Evolutionary conservation across 176 grass and related monocot species (phyloP).

Genomic region (Musa schizocarpa): DNA sequence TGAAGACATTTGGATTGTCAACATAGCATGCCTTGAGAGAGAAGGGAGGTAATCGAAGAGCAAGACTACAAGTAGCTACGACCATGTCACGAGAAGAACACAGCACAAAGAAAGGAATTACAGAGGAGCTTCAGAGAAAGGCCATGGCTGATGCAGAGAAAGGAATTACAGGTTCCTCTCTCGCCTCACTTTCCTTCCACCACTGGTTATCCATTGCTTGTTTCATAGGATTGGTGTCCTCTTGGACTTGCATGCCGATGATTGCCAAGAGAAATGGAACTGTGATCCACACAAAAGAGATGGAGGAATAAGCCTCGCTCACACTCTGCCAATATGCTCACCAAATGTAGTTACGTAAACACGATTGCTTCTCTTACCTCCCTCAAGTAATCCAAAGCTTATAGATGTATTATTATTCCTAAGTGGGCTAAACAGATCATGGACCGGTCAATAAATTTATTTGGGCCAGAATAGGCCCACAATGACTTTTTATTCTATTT

Average conservation of each 20-base stretch:
- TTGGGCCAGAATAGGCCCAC: no score
- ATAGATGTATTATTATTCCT: no score
- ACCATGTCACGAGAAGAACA: not conserved
- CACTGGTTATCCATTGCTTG: conserved; percentile 3
- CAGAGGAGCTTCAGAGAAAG: not conserved
- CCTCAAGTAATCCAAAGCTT: no score
- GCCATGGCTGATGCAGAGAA: not conserved
- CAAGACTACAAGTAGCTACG: not conserved
- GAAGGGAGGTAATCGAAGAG: not conserved
- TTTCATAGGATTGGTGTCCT: not conserved
- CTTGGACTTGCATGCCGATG: not conserved
- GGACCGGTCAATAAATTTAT: no score
- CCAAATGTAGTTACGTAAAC: not conserved
- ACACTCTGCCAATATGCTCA: not conserved
- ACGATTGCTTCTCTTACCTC: no score
- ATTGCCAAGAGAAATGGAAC: not conserved
- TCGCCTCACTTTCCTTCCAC: not conserved
- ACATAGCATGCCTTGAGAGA: not conserved
- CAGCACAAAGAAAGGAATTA: conserved; percentile 1
- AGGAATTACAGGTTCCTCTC: not conserved
- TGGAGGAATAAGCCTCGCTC: not conserved
- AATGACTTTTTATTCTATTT: no score
- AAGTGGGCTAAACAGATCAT: no score
- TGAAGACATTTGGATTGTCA: no score
- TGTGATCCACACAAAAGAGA: not conserved